Evolutionary conservation across 768 basidiomycete species (phyloP), one percentile per base, ranked within the genome.

Genomic region (Grammothele lineata): DNA sequence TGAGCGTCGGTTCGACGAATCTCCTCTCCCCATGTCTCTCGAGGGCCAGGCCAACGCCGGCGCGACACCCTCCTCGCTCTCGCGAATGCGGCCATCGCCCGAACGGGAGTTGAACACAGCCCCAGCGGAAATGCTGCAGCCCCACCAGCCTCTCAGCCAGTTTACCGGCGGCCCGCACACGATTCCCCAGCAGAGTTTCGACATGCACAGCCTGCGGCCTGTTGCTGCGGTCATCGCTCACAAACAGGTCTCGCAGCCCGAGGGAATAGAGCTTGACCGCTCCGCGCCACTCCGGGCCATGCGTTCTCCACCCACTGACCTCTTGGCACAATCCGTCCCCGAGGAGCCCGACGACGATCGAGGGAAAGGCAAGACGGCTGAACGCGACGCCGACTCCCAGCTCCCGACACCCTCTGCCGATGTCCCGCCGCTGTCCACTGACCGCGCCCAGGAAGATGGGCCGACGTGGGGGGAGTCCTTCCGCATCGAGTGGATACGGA

Each of bases 401-500:
- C 14, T 30, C 27, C 27, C 27, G 8, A 14, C 27, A 14, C 14
- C 27, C 27, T 30, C 8, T 30, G 7, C 27, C 27, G 27, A 30
- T 14, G 27, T 19, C 10, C 25, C 1, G 32, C 35, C 38, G 18
- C 15, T 30, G 27, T 7, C 8, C 27, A 14, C 8, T 30, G 7
- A 7, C 21, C 47, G 26, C 19, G 45, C 47, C 12, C 59, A 58
- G 15, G 66, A 53, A 27, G 63, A 58, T 9, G 61, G 42, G 10
- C 51, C 54, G 15, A 56, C 60, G 3, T 89, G 88, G 90, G 90
- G 88, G 12, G 77, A 83, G 42, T 73, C 85, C 4, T 96, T 97
- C 75, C 74, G 75, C 50, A 68, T 96, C 21, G 76, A 92, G 55
- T 96, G 94, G 94, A 53, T 93, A 37, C 78, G 75, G 54, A 87